phyloP scores from a whole-genome alignment of 768 basidiomycete species.

The Coprinopsis marcescibilis region DNA sequence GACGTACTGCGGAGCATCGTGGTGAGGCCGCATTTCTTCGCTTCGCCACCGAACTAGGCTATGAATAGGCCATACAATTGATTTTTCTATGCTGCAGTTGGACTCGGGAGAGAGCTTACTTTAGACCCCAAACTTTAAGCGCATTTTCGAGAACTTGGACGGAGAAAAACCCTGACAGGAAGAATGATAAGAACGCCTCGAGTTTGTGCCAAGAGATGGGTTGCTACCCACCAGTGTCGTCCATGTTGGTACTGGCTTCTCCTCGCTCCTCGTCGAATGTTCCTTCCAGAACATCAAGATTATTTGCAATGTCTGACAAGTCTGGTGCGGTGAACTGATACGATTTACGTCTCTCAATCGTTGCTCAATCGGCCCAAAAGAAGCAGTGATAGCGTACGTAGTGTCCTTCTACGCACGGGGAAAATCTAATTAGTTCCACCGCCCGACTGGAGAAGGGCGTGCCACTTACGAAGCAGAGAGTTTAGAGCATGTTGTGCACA shows the following conservation, averaged over 20 bases:
- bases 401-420: conserved; percentile 31
- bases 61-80: conserved; percentile 10
- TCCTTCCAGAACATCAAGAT: conserved; percentile 61
- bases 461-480: conserved; percentile 65
- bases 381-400: conserved; percentile 27
- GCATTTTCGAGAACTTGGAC: conserved; percentile 86
- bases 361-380: neutral
- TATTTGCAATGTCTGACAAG: conserved; percentile 67
- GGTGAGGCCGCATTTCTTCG: conserved; percentile 73
- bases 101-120: conserved; percentile 35
- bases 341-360: conserved; percentile 2
- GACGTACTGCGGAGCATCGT: conserved; percentile 72
- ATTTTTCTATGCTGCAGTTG: conserved; percentile 1
- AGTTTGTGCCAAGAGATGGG: neutral
- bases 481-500: conserved; percentile 88
- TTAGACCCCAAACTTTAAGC: conserved; percentile 77
- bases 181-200: neutral
- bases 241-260: conserved; percentile 72
- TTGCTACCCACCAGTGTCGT: conserved; percentile 71
- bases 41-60: conserved; percentile 84
- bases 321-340: conserved; percentile 72
- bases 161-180: conserved; percentile 74
- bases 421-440: conserved; percentile 8
- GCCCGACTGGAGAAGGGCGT: conserved; percentile 5
- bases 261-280: conserved; percentile 46